These are phyloP conservation scores for Boehmeria nivea DNA, from an alignment of 306 rosid genomes.

Conservation along the genomic window DNA sequence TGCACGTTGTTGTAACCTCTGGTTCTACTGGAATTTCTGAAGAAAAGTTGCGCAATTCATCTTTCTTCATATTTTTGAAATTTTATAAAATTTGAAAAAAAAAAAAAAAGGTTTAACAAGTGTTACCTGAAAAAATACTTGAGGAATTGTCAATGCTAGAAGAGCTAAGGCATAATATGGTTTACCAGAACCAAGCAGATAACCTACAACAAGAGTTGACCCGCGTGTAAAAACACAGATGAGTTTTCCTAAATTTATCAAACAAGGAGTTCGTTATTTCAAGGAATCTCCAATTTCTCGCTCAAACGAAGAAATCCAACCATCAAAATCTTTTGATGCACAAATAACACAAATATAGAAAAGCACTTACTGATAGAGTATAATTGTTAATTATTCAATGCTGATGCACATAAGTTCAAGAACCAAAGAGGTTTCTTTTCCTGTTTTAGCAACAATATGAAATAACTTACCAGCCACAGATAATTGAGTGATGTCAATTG, in stretches of 20 bases:
- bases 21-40: neutral
- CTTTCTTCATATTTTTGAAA: neutral
- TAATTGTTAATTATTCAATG: no score
- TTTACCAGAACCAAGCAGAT: slow-evolving; percentile 80
- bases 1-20: neutral
- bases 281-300: no score
- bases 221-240: neutral
- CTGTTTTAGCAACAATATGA: no score
- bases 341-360: neutral
- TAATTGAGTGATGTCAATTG: slow-evolving; percentile 89
- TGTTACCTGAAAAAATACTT: slow-evolving; percentile 83
- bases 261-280: neutral
- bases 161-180: slow-evolving; percentile 85
- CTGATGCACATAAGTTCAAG: no score
- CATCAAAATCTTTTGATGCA: neutral
- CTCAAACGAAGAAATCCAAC: no score
- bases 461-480: slow-evolving; percentile 66
- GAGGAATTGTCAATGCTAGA: slow-evolving; percentile 70
- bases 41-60: neutral
- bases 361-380: no score
- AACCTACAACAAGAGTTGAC: slow-evolving; percentile 56
- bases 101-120: no score
- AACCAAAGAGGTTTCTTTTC: no score
- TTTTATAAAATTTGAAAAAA: no score
- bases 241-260: neutral